Conservation (phyloP, 768 basidiomycete species). For the Lepiota venenata region DNA sequence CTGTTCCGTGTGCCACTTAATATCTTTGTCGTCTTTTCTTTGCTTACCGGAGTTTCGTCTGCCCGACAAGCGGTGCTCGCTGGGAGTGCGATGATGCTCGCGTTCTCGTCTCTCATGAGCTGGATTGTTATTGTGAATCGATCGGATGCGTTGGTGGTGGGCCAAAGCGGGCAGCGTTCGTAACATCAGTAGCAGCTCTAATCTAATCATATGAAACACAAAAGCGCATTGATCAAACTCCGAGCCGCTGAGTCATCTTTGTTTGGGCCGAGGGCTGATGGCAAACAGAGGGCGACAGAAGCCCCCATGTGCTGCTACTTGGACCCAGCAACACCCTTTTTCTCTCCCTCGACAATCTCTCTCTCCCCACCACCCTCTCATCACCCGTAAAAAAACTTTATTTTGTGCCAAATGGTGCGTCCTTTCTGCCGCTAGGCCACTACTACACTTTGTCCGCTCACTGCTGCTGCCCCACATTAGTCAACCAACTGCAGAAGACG, state of each 20-base stretch:
- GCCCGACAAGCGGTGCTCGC: slow-evolving; percentile 59
- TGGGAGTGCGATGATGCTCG: slow-evolving; percentile 54
- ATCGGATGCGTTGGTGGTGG: slow-evolving; percentile 8
- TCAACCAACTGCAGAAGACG: slow-evolving; percentile 93
- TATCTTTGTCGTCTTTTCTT: slow-evolving; percentile 65
- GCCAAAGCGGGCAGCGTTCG: background rate
- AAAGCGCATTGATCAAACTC: background rate
- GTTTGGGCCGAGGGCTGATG: slow-evolving; percentile 1
- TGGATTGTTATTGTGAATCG: slow-evolving; percentile 41
- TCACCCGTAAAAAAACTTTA: background rate
- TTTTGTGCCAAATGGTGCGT: background rate
- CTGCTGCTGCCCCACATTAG: slow-evolving; percentile 32
- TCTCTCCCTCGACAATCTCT: slow-evolving; percentile 2
- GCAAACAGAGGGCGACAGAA: slow-evolving; percentile 5
- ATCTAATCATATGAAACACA: background rate
- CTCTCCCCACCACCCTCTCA: background rate
- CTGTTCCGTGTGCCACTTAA: slow-evolving; percentile 76
- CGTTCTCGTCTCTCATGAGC: slow-evolving; percentile 57
- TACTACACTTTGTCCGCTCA: background rate
- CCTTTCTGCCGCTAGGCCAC: background rate
- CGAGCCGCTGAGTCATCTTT: slow-evolving; percentile 7
- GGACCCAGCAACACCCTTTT: slow-evolving; percentile 9
- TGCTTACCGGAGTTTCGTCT: slow-evolving; percentile 65
- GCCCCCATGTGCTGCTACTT: background rate
- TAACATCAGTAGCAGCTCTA: background rate